Evolutionary conservation across 1,139 yeast genomes (phyloP).

Genomic region (Sugiyamaella castrensis): DNA sequence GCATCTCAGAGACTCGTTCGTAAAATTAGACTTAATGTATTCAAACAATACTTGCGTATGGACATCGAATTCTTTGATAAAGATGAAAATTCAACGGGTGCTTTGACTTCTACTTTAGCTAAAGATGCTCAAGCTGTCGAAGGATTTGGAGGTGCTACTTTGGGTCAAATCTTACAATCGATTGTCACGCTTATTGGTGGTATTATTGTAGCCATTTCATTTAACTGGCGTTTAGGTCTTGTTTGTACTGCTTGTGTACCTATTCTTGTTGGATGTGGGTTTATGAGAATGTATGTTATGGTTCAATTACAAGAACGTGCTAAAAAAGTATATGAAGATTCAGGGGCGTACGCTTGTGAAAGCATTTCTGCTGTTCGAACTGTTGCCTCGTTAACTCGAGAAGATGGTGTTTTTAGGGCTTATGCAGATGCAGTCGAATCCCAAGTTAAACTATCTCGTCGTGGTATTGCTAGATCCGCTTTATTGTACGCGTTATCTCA

Average conservation of each 20-base stretch:
- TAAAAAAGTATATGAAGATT: constrained; percentile 39
- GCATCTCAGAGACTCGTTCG: constrained; percentile 35
- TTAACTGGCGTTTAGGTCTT: constrained; percentile 63
- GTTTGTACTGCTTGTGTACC: constrained; percentile 63
- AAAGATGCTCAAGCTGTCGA: constrained; percentile 84
- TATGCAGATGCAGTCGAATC: constrained; percentile 32
- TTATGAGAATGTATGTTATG: constrained; percentile 78
- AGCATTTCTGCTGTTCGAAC: constrained; percentile 38
- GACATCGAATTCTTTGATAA: constrained; percentile 83
- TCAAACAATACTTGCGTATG: constrained; percentile 51
- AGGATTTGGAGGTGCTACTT: constrained; percentile 81
- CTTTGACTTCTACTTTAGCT: constrained; percentile 73
- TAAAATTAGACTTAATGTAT: constrained; percentile 33
- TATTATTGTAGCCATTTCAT: constrained; percentile 67
- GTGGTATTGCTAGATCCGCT: constrained; percentile 33
- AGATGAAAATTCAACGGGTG: constrained; percentile 60
- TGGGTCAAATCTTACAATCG: constrained; percentile 72
- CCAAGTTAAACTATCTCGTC: constrained; percentile 34
- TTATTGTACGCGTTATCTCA: constrained; percentile 36
- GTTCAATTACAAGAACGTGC: constrained; percentile 59
- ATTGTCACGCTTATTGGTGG: constrained; percentile 69
- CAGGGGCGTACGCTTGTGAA: constrained; percentile 40
- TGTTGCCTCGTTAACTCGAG: constrained; percentile 40
- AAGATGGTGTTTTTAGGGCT: constrained; percentile 33
- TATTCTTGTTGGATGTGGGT: constrained; percentile 64